Conservation (phyloP, 306 rosid genomes). For the Quillaja saponaria region DNA sequence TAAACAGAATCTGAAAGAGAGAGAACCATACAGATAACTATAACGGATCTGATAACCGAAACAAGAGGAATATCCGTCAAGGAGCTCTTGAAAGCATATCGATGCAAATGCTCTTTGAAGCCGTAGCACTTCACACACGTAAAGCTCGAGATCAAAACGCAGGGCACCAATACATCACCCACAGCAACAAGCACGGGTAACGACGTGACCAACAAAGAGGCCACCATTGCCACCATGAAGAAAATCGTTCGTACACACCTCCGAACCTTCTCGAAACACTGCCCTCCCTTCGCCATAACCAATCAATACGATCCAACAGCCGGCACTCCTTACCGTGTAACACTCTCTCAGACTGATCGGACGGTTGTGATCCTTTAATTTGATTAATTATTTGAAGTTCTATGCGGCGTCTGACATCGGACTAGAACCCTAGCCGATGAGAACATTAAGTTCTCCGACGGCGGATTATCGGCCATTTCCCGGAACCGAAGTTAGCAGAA, state of each 20-base stretch:
- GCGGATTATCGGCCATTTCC: conserved; percentile 48
- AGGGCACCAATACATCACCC: conserved; percentile 68
- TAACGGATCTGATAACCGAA: conserved; percentile 77
- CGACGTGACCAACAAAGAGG: conserved; percentile 76
- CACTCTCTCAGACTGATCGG: conserved; percentile 32
- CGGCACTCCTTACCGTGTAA: background rate
- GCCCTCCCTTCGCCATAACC: conserved; percentile 77
- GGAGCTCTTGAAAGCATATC: conserved; percentile 90
- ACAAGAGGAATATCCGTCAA: conserved; percentile 87
- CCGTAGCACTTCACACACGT: conserved; percentile 76
- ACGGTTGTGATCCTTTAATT: conserved; percentile 30
- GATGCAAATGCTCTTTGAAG: conserved; percentile 62
- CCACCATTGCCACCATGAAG: conserved; percentile 82
- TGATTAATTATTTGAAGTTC: conserved; percentile 36
- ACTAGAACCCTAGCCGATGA: conserved; percentile 49
- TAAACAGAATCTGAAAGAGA: background rate
- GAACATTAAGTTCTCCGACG: conserved; percentile 27
- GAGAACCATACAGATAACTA: conserved; percentile 66
- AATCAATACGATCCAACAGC: conserved; percentile 25
- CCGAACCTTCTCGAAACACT: conserved; percentile 62
- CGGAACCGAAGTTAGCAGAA: conserved; percentile 27
- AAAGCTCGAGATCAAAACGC: conserved; percentile 73
- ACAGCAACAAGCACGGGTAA: conserved; percentile 80
- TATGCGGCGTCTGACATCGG: conserved; percentile 28
- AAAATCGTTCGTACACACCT: conserved; percentile 76